phyloP scores from a whole-genome alignment of 805 yeast species.

The Zygosaccharomyces pseudorouxii region DNA sequence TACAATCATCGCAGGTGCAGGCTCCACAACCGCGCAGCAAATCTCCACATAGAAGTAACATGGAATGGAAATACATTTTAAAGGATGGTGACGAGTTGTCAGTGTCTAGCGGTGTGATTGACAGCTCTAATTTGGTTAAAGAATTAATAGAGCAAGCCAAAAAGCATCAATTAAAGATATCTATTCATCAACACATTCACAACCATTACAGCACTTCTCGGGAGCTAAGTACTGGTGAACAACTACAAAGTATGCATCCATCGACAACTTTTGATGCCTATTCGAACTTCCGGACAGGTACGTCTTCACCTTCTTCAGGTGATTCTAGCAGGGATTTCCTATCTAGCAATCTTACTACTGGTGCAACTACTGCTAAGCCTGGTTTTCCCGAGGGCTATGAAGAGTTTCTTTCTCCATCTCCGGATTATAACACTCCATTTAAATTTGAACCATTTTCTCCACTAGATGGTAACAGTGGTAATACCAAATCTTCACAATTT shows the following conservation, averaged over 20 bases:
- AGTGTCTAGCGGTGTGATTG: conserved; percentile 48
- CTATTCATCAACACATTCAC: conserved; percentile 82
- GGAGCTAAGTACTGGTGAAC: neutral
- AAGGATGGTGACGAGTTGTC: conserved; percentile 44
- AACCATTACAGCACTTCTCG: conserved; percentile 55
- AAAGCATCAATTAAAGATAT: conserved; percentile 50
- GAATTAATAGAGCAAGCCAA: conserved; percentile 58
- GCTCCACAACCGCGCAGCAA: neutral
- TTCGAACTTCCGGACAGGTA: neutral
- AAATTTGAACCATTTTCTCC: conserved; percentile 16
- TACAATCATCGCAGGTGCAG: neutral
- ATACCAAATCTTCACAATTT: too few species aligned
- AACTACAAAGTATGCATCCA: neutral
- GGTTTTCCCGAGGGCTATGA: conserved; percentile 1
- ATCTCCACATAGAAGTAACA: conserved; percentile 18
- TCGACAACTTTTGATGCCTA: neutral
- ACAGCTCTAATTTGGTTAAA: conserved; percentile 50
- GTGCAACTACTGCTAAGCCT: neutral
- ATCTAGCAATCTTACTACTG: neutral
- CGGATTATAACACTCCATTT: conserved; percentile 19
- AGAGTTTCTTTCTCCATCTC: conserved; percentile 24
- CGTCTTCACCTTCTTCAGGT: conserved; percentile 3
- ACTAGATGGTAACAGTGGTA: too few species aligned
- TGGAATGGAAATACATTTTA: conserved; percentile 62
- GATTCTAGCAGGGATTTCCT: neutral